These are phyloP conservation scores for Physcomitrium patens DNA, from an alignment of 225 moss, liverwort and hornwort species.

Conservation along the genomic window DNA sequence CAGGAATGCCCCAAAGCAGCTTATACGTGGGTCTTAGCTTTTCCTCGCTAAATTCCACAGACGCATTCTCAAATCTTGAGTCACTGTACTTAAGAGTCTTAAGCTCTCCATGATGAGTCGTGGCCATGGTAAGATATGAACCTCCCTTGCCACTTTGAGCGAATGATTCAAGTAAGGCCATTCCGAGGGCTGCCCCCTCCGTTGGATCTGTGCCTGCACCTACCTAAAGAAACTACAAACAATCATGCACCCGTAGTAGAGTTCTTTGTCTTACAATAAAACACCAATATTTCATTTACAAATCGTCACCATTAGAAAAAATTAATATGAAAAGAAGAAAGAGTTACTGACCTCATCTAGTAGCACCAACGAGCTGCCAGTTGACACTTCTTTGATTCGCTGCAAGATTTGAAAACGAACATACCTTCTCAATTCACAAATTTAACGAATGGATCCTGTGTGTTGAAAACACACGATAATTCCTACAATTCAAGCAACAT, in stretches of 20 bases:
- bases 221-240: slow-evolving; percentile 45
- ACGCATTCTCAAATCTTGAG: slow-evolving; percentile 93
- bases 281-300: not conserved
- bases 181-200: slow-evolving; percentile 94
- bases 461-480: not conserved
- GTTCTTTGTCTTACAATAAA: not conserved
- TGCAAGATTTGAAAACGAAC: slow-evolving; percentile 32
- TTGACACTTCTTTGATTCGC: slow-evolving; percentile 62
- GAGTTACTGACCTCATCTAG: slow-evolving; percentile 77
- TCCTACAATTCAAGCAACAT: slow-evolving; percentile 9
- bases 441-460: not conserved
- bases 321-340: slow-evolving; percentile 10
- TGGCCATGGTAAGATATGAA: slow-evolving; percentile 82
- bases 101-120: slow-evolving; percentile 96
- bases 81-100: slow-evolving; percentile 95
- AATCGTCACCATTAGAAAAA: not conserved
- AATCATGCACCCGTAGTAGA: slow-evolving; percentile 22
- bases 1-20: slow-evolving; percentile 85
- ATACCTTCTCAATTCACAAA: slow-evolving; percentile 19
- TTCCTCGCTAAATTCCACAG: slow-evolving; percentile 93
- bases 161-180: slow-evolving; percentile 95
- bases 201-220: slow-evolving; percentile 99
- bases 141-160: slow-evolving; percentile 59
- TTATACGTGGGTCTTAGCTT: slow-evolving; percentile 85
- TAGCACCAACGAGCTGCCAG: slow-evolving; percentile 75